phyloP scores from a whole-genome alignment of 371 early-diverging fungal species.

The Mucor plumbeus region DNA sequence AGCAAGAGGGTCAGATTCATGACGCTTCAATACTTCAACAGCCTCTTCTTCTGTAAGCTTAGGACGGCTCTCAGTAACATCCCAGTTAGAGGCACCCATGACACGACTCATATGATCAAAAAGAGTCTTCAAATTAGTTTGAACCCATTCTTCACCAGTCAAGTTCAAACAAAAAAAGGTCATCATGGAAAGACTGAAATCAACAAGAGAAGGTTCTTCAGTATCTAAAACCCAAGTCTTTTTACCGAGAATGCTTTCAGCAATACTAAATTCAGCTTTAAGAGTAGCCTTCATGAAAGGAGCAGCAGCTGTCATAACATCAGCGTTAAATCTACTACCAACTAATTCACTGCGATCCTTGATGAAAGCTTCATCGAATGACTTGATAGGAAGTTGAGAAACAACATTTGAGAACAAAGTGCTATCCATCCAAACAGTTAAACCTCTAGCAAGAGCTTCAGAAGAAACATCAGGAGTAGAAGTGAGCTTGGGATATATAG shows the following conservation, averaged over 20 bases:
- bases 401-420: constrained; percentile 17
- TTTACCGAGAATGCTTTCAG: constrained; percentile 8
- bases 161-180: constrained; percentile 10
- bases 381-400: constrained; percentile 19
- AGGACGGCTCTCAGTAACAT: constrained; percentile 14
- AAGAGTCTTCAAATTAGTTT: constrained; percentile 9
- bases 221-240: constrained; percentile 29
- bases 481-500: constrained; percentile 17
- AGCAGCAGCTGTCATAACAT: constrained; percentile 8
- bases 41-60: constrained; percentile 16
- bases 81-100: constrained; percentile 23
- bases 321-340: constrained; percentile 17
- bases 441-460: constrained; percentile 15
- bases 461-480: constrained; percentile 5
- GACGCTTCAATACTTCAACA: constrained; percentile 21
- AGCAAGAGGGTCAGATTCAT: not conserved
- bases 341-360: constrained; percentile 20
- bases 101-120: constrained; percentile 41
- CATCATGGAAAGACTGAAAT: constrained; percentile 21
- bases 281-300: constrained; percentile 22
- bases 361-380: constrained; percentile 17
- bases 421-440: constrained; percentile 25
- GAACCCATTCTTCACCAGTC: constrained; percentile 17
- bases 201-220: constrained; percentile 10
- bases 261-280: constrained; percentile 14